Evolutionary conservation across 2,329 filamentous ascomycete genomes (phyloP), one percentile per base, ranked within the genome.

Genomic region (Penicillium sp.): DNA sequence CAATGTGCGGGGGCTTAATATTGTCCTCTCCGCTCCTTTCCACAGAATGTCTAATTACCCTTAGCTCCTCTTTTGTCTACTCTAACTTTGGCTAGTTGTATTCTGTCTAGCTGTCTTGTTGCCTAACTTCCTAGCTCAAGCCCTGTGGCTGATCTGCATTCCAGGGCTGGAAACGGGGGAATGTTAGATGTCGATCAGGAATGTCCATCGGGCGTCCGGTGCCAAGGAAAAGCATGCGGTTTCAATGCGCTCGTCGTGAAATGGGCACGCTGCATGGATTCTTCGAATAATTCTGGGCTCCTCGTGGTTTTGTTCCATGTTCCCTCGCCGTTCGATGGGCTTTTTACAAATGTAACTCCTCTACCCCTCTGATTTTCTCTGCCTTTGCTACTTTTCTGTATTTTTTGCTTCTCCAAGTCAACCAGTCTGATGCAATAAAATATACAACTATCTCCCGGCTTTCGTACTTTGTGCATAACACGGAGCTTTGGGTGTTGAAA

Each of bases 1-100:
- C 38, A 58, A 58, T 58, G 29, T 16, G 45, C 47, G 39, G 45
- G 31, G n/a, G 16, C 43, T 53, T 55, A 49, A 43, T 48, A 58
- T 59, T 59, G 52, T 59, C 38, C 29, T 42, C 24, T 27, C 24
- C 24, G 8, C 24, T 47, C 9, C 22, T 27, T 39, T 38, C 7
- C 36, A 13, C 5, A 5, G n/a, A 21, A 31, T 43, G 45, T 43
- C 18, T 27, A 32, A 53, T 43, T 44, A 39, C 13, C 14, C 29
- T 43, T 27, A 27, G 24, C 8, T 27, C 24, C 22, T 5, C 42
- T 13, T 34, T 34, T 34, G 8, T 34, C 32, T 34, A 11, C 14
- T 34, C 24, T 27, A 34, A 5, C 36, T 16, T 39, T 5, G 5
- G 5, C n/a, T 50, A 16, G 7, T n/a, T 40, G 34, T 39, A 11